Base-by-base conservation (phyloP, 2,329 filamentous ascomycete genomes). In the Fusarium aywerte region DNA sequence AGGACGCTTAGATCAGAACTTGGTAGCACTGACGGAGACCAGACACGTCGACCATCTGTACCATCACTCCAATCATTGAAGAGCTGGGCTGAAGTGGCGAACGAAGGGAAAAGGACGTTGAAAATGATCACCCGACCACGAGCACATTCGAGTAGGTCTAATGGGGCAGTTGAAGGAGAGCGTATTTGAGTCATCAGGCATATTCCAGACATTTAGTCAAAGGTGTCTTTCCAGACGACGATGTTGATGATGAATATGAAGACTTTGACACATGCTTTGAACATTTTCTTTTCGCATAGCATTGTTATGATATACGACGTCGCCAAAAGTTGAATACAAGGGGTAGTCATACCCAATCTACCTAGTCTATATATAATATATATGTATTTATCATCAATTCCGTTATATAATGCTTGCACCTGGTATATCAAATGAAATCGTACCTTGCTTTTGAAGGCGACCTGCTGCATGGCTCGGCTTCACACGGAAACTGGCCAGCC, bases 81-180 rank as follows among this genome's bases (percentile, higher is more conserved):
- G 72, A 81, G 79, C 53, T 81, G 79, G 80, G 80, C 80, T 11
- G 80, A 80, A 59, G 77, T 81, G 6, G 79, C 77, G 13, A 72
- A 70, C 15, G 62, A 71, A n/a, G 71, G 73, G 4, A 70, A 70
- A 53, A 65, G 21, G 31, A 59, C 45, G 1, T 15, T 65, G 20
- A 59, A 59, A 10, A 47, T 59, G 59, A 40, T 44, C 4, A 43
- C 48, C 39, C 58, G 68, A 54, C 67, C 70, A n/a, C 61, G 64
- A 11, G 64, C 70, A 15, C 44, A 56, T 23, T 68, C 62, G 9
- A 72, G 58, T n/a, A 64, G 48, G 43, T 69, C 66, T n/a, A 61
- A 63, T 13, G 58, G 61, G 25, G 54, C 52, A 32, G 13, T 57
- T 38, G 65, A 54, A 18, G 54, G 31, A 25, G 65, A 58, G 16